phyloP scores from a whole-genome alignment of 441 rosid genomes.

The Isatis lusitanica region DNA sequence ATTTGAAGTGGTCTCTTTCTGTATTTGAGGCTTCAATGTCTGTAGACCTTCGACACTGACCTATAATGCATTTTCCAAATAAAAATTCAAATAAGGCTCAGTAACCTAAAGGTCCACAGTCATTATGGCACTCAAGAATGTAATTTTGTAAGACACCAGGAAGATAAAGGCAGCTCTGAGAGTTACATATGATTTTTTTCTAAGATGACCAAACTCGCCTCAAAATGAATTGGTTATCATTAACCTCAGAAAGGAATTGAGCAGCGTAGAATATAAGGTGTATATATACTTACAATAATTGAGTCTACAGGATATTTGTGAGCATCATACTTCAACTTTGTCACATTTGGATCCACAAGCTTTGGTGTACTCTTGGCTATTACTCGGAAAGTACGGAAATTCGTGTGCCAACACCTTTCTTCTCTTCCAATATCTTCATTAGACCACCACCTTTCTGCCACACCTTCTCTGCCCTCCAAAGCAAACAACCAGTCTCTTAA shows the following conservation, averaged over 20 bases:
- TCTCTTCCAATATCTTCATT: slow-evolving; percentile 57
- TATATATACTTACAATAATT: slow-evolving; percentile 58
- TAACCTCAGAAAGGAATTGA: not conserved
- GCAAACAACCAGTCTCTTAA: slow-evolving; percentile 96
- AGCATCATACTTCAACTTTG: slow-evolving; percentile 41
- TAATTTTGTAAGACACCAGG: not conserved
- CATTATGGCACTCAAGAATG: slow-evolving; percentile 1
- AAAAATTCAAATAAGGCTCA: slow-evolving; percentile 10
- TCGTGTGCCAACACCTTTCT: slow-evolving; percentile 91
- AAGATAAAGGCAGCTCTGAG: slow-evolving; percentile 12
- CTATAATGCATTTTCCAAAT: slow-evolving; percentile 44
- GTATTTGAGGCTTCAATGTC: slow-evolving; percentile 70
- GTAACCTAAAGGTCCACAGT: slow-evolving; percentile 11
- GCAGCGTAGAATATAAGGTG: not conserved
- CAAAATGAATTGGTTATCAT: not conserved
- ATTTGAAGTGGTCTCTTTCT: slow-evolving; percentile 47
- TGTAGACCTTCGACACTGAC: slow-evolving; percentile 81
- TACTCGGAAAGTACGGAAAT: slow-evolving; percentile 63
- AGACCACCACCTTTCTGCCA: slow-evolving; percentile 58
- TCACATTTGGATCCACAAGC: slow-evolving; percentile 36
- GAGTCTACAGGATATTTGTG: slow-evolving; percentile 69
- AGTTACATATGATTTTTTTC: not conserved
- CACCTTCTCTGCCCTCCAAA: slow-evolving; percentile 80
- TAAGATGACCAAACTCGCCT: slow-evolving; percentile 12
- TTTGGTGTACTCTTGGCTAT: slow-evolving; percentile 66